A percentile compares a stretch with the other conserved stretches of the same genome.
Evolutionary conservation across 805 yeast species (phyloP).

Genomic region (Myxozyma nipponensis): DNA sequence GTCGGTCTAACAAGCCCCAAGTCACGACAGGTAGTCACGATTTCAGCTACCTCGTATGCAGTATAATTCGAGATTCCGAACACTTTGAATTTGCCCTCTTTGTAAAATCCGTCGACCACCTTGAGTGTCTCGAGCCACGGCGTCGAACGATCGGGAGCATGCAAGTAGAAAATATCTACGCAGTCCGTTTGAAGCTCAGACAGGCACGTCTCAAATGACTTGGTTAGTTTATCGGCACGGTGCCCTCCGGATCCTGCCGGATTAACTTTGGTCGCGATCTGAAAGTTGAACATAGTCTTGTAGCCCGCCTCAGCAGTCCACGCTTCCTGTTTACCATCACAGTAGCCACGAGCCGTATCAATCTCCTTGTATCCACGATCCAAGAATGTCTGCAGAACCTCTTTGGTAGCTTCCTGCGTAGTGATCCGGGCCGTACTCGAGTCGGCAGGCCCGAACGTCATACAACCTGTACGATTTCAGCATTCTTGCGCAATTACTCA

Average conservation of each 20-base stretch:
- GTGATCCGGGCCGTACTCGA: constrained; percentile 5
- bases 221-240: constrained; percentile 20
- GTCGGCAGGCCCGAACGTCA: constrained; percentile 16
- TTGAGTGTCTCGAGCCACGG: constrained; percentile 31
- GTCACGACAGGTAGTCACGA: constrained; percentile 21
- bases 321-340: constrained; percentile 24
- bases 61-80: constrained; percentile 33
- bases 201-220: constrained; percentile 25
- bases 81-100: constrained; percentile 31
- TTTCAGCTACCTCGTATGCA: constrained; percentile 28
- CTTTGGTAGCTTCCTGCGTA: constrained; percentile 4
- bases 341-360: constrained; percentile 32
- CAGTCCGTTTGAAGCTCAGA: constrained; percentile 20
- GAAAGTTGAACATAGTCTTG: constrained; percentile 14
- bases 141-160: constrained; percentile 30
- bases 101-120: constrained; percentile 27
- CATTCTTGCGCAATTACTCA: background rate
- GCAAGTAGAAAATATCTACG: constrained; percentile 31
- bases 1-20: constrained; percentile 31
- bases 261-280: constrained; percentile 27
- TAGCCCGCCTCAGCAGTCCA: constrained; percentile 19
- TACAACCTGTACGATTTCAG: constrained; percentile 1
- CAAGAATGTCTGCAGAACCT: constrained; percentile 13
- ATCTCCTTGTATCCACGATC: constrained; percentile 27
- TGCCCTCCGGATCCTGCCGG: constrained; percentile 23